Conservation (phyloP, 108 stramenopile genomes). For the Nitzschia palea region DNA sequence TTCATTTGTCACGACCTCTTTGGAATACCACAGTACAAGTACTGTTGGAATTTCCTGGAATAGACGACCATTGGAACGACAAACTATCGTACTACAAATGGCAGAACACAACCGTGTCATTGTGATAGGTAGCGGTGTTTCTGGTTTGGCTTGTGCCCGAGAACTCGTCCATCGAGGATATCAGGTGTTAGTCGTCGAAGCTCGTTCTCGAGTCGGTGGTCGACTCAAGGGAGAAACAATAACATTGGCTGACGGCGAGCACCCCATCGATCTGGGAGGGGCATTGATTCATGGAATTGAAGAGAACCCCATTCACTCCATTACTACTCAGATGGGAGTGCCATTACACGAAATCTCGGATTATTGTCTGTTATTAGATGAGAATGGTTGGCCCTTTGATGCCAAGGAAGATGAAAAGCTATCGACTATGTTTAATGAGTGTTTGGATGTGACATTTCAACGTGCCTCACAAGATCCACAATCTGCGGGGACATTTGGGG, state of each 20-base stretch:
- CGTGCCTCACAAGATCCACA: constrained; percentile 5
- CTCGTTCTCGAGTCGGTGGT: constrained; percentile 64
- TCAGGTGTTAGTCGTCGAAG: constrained; percentile 78
- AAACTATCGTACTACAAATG: no score
- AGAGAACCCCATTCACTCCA: constrained; percentile 62
- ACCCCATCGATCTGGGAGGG: constrained; percentile 70
- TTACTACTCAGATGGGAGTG: constrained; percentile 55
- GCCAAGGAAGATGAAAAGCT: constrained; percentile 61
- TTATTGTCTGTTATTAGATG: constrained; percentile 51
- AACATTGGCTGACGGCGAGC: background rate
- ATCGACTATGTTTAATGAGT: constrained; percentile 63
- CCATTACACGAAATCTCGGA: constrained; percentile 21
- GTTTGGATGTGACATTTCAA: constrained; percentile 54
- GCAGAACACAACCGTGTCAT: constrained; percentile 48
- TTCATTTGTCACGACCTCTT: no score
- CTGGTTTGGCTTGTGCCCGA: constrained; percentile 75
- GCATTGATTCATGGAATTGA: constrained; percentile 91
- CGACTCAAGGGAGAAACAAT: constrained; percentile 50
- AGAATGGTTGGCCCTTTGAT: constrained; percentile 66
- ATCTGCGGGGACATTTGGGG: constrained; percentile 32
- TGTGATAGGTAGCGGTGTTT: constrained; percentile 73
- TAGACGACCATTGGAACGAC: no score
- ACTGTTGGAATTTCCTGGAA: no score
- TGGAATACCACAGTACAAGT: no score
- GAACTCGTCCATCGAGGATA: constrained; percentile 72